Evolutionary conservation across 2,329 filamentous ascomycete species (phyloP), one percentile per base, ranked within the genome.

Genomic region (Didymella sp.): DNA sequence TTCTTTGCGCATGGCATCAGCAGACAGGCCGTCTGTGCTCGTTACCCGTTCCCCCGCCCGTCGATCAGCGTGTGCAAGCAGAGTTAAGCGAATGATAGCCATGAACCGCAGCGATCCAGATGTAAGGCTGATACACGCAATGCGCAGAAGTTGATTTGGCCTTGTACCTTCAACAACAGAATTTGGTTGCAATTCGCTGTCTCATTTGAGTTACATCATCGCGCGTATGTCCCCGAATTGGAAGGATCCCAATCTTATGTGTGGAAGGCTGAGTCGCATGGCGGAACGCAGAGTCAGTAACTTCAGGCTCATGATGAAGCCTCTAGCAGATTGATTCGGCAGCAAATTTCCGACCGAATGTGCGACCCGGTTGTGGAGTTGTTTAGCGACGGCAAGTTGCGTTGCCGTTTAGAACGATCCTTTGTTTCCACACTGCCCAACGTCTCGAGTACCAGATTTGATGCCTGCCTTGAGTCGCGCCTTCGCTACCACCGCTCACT

Each of bases 361-460:
- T 48, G 28, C 43, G 43, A 52, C 15, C 40, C 38, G 43, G 7
- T 25, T 43, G 48, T 43, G 37, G 27, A 41, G 33, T 37, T 56
- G n/a, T n/a, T 24, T 4, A 19, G 19, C n/a, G 31, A 38, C 37
- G 47, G 42, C 22, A 51, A 56, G 37, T 47, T 27, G 38, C 30
- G 44, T 41, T 48, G 48, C 48, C 38, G 30, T 15, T 28, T 9
- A 48, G 48, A n/a, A n/a, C n/a, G n/a, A n/a, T n/a, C n/a, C n/a
- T n/a, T n/a, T n/a, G n/a, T n/a, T n/a, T n/a, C n/a, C n/a, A n/a
- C n/a, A n/a, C n/a, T n/a, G n/a, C n/a, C n/a, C n/a, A n/a, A n/a
- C n/a, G n/a, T n/a, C 48, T 52, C 52, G 48, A 38, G 43, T 52
- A 48, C 48, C 47, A 51, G 30, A 41, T n/a, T 38, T 19, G 4